Conservation (phyloP, 1,284 basidiomycete species). For the Pascua sp. region DNA sequence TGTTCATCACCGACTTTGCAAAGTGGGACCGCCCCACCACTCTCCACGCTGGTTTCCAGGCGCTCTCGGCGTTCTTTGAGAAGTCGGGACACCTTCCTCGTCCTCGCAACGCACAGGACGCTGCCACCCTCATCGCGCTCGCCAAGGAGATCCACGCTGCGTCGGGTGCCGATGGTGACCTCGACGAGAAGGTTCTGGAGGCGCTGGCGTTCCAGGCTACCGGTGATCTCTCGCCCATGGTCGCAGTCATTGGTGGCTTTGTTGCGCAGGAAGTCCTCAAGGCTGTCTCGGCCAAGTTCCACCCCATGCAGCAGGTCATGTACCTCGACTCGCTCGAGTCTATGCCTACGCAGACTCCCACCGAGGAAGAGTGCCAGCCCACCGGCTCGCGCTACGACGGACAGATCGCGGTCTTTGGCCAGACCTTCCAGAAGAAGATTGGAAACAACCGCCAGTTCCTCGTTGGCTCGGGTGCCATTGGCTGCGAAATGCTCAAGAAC, state of each 20-base stretch:
- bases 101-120: conserved; percentile 81
- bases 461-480: conserved; percentile 96
- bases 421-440: conserved; percentile 88
- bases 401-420: conserved; percentile 95
- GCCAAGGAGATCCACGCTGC: conserved; percentile 66
- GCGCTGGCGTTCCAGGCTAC: conserved; percentile 89
- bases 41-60: conserved; percentile 93
- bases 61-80: conserved; percentile 75
- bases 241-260: conserved; percentile 94
- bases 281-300: conserved; percentile 96
- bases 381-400: conserved; percentile 82
- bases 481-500: conserved; percentile 99
- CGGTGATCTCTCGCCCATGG: conserved; percentile 88
- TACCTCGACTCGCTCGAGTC: conserved; percentile 99
- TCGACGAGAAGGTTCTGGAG: conserved; percentile 72
- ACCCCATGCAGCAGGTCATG: conserved; percentile 90
- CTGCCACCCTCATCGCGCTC: conserved; percentile 64
- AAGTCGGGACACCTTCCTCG: conserved; percentile 70
- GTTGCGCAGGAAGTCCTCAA: conserved; percentile 98
- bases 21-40: conserved; percentile 92
- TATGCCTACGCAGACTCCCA: conserved; percentile 68
- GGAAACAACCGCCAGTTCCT: conserved; percentile 90
- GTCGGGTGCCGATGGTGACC: conserved; percentile 59
- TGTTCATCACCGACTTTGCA: conserved; percentile 94
- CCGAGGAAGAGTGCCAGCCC: conserved; percentile 83